Evolutionary conservation across 2,329 filamentous ascomycete species (phyloP).

Genomic region (Rutstroemia sp.): DNA sequence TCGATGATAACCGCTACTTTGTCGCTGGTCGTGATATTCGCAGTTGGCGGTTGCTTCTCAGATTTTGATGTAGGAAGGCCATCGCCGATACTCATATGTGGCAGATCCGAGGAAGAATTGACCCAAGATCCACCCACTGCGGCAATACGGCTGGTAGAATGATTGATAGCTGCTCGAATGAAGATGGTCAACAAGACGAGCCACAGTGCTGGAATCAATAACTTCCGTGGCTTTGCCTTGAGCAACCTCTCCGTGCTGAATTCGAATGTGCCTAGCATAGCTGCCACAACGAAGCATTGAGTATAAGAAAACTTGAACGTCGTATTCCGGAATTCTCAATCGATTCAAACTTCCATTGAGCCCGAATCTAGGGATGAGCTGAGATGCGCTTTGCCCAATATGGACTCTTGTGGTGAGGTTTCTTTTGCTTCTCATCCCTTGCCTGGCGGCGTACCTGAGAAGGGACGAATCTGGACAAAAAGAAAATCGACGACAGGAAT

Average conservation of each 20-base stretch:
- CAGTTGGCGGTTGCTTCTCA: conserved; percentile 6
- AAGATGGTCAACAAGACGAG: background rate
- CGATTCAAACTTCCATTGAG: background rate
- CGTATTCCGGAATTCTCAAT: background rate
- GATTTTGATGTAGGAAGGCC: background rate
- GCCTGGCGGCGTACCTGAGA: too few species aligned
- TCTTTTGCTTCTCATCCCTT: too few species aligned
- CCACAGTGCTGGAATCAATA: conserved; percentile 1
- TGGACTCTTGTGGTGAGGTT: too few species aligned
- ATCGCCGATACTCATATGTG: background rate
- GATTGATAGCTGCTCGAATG: background rate
- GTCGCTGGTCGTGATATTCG: conserved; percentile 20
- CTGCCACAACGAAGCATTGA: background rate
- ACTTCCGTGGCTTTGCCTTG: conserved; percentile 5
- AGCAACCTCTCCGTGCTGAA: conserved; percentile 2
- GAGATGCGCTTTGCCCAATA: too few species aligned
- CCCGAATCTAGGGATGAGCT: background rate
- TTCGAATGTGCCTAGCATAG: conserved; percentile 1
- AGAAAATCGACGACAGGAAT: too few species aligned
- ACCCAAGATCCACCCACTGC: background rate
- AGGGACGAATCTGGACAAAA: too few species aligned
- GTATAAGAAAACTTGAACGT: background rate
- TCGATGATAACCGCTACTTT: conserved; percentile 35
- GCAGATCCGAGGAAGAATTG: background rate
- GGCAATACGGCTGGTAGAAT: background rate